Conservation (phyloP, 202 grass and related monocot species). For the Carex sylvatica region DNA sequence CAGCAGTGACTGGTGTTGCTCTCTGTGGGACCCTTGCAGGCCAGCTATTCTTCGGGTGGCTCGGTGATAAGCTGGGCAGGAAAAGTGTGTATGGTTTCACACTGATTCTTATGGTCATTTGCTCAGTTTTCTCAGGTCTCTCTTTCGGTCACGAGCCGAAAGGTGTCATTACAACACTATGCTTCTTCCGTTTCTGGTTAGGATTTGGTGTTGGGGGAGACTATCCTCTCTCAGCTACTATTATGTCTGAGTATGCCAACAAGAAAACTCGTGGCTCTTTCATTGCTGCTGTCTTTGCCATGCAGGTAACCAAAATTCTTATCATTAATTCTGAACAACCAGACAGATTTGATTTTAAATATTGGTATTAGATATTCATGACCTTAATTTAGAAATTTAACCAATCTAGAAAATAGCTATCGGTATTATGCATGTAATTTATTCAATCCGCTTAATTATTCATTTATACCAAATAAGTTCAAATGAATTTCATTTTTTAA, state of each 20-base stretch:
- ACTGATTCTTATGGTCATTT: slow-evolving; percentile 48
- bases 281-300: slow-evolving; percentile 74
- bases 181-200: slow-evolving; percentile 54
- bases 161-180: slow-evolving; percentile 29
- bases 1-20: slow-evolving; percentile 63
- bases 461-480: slow-evolving; percentile 52
- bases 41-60: slow-evolving; percentile 75
- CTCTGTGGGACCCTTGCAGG: slow-evolving; percentile 63
- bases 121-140: slow-evolving; percentile 35
- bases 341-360: too few species aligned
- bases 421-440: not conserved
- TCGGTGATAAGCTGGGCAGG: slow-evolving; percentile 65
- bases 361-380: too few species aligned
- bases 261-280: slow-evolving; percentile 55
- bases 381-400: too few species aligned
- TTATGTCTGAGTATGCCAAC: slow-evolving; percentile 52
- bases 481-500: slow-evolving; percentile 38
- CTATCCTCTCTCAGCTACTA: slow-evolving; percentile 49
- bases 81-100: slow-evolving; percentile 74
- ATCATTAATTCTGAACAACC: not conserved
- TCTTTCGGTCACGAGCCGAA: slow-evolving; percentile 31
- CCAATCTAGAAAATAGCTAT: slow-evolving; percentile 12
- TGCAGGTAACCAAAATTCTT: slow-evolving; percentile 36
- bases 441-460: slow-evolving; percentile 25
- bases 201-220: slow-evolving; percentile 48